Conservation (phyloP, 176 grass and related monocot species). For the Musa troglodytarum region DNA sequence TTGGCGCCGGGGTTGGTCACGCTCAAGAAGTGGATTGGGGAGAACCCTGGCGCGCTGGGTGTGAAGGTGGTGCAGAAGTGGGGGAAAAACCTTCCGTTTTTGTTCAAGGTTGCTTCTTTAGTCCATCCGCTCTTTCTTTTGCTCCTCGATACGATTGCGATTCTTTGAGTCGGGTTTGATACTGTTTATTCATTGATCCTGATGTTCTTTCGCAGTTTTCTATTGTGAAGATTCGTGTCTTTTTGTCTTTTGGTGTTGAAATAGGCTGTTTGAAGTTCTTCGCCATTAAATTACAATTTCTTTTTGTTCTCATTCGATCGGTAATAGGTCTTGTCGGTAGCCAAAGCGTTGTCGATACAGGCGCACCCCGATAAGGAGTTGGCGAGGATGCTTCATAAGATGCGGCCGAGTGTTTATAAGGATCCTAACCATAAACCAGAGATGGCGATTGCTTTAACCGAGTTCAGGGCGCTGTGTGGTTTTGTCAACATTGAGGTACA, state of each 20-base stretch:
- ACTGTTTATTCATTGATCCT: too few species aligned
- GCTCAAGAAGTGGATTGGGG: slow-evolving; percentile 55
- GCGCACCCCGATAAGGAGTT: slow-evolving; percentile 89
- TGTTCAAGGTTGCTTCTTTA: slow-evolving; percentile 61
- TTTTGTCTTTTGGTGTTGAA: background rate
- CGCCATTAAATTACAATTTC: background rate
- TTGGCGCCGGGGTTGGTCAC: slow-evolving; percentile 6
- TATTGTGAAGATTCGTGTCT: background rate
- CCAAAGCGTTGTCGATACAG: slow-evolving; percentile 89
- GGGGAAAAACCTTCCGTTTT: slow-evolving; percentile 71
- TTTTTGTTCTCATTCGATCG: background rate
- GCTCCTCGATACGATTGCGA: too few species aligned
- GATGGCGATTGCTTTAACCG: slow-evolving; percentile 87
- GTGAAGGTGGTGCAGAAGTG: slow-evolving; percentile 47
- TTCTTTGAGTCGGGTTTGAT: too few species aligned
- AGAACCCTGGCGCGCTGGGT: slow-evolving; percentile 46
- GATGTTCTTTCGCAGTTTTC: too few species aligned
- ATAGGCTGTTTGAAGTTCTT: background rate
- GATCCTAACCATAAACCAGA: slow-evolving; percentile 94
- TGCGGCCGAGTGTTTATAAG: slow-evolving; percentile 58
- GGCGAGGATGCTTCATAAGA: slow-evolving; percentile 53
- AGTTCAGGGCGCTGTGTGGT: slow-evolving; percentile 86
- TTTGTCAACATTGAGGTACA: slow-evolving; percentile 59
- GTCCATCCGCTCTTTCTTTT: background rate
- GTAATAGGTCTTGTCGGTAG: slow-evolving; percentile 77